Base-by-base conservation (phyloP, 257 asterid species). In the Eucommia ulmoides region DNA sequence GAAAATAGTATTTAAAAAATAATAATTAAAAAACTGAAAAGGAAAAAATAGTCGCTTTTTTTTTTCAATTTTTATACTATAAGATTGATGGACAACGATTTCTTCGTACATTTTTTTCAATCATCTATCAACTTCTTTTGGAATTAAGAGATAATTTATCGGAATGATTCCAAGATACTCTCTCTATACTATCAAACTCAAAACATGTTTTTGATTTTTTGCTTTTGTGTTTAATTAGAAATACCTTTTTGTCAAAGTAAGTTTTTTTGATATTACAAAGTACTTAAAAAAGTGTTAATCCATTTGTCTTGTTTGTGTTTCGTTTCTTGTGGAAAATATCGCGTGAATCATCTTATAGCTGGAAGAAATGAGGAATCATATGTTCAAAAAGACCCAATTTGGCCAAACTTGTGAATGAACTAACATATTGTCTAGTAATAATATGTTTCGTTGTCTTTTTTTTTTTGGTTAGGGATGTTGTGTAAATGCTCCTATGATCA, bases 401-500 rank as follows among this genome's bases (percentile, higher is more conserved):
- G 38, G 12, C 38, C n/a, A n/a, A n/a, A n/a, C n/a, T n/a, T 29
- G 38, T 8, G 7, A 6, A 29, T 14, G 0, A 29, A 29, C 38
- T 10, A 35, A 35, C 44, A 10, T 35, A 35, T 35, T 35, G n/a
- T 35, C 33, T 20, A 45, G 23, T n/a, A 50, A 38, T 57, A 50
- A 60, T 49, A 48, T 50, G 62, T 21, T 46, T 2, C 20, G 19
- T 16, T n/a, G 26, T 56, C 25, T 59, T 57, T 58, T 16, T 59
- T 59, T 50, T 65, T 41, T 45, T 5, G 11, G 11, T 15, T 60
- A 88, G 97, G 97, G 97, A 60, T 70, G 80, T 53, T 91, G 99
- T 56, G 99, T 91, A 53, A 91, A 91, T 79, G 99, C 99, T 54
- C 97, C 97, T 24, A 91, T 86, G 97, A 91, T 91, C 42, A 91